Conservation (phyloP, 2,329 filamentous ascomycete genomes). For the Penicillium glabrum region DNA sequence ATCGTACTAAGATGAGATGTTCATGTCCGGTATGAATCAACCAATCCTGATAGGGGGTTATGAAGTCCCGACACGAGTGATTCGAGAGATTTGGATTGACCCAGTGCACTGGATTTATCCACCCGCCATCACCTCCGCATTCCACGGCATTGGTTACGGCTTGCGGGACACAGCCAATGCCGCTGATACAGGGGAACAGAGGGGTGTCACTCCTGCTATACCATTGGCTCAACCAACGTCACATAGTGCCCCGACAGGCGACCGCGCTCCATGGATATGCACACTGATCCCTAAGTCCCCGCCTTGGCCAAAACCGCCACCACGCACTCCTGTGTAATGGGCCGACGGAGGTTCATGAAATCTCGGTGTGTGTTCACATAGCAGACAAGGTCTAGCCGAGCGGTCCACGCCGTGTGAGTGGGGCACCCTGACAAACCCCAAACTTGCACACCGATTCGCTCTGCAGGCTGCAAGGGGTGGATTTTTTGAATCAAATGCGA, state of each 20-base stretch:
- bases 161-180: background rate
- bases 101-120: slow-evolving; percentile 8
- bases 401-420: slow-evolving; percentile 9
- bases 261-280: background rate
- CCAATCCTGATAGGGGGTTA: background rate
- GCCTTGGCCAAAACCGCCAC: slow-evolving; percentile 3
- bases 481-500: slow-evolving; percentile 1
- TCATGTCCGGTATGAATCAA: background rate
- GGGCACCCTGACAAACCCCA: slow-evolving; percentile 14
- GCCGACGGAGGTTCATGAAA: background rate
- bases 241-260: background rate
- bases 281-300: background rate
- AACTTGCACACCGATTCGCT: slow-evolving; percentile 13
- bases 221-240: background rate
- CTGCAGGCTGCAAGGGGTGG: slow-evolving; percentile 14
- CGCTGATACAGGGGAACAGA: background rate
- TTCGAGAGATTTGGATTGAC: slow-evolving; percentile 2
- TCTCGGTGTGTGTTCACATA: background rate
- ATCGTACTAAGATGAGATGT: background rate
- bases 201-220: background rate
- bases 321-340: background rate
- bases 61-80: background rate
- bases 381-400: slow-evolving; percentile 7
- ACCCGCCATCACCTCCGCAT: slow-evolving; percentile 16
- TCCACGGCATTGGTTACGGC: slow-evolving; percentile 7